These are phyloP conservation scores for Ceratobasidium sp. DNA, from an alignment of 1,284 basidiomycete species.

Conservation along the genomic window DNA sequence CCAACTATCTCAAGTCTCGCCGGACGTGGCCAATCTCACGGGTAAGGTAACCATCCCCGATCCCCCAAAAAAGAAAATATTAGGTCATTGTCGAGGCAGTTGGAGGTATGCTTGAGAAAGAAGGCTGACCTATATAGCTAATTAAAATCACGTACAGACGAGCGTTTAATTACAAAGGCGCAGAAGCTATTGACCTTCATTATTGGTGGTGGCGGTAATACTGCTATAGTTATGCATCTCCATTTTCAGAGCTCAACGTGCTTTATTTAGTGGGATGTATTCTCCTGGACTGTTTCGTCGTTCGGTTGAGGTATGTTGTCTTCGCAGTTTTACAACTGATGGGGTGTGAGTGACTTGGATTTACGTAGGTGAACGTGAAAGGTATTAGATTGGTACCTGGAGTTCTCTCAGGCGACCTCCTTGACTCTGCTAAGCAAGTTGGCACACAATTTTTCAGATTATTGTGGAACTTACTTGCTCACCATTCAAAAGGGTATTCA, in stretches of 20 bases:
- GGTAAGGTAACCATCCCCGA: slow-evolving; percentile 3
- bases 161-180: neutral
- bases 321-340: neutral
- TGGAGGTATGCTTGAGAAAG: slow-evolving; percentile 4
- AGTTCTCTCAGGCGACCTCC: neutral
- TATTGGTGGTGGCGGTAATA: slow-evolving; percentile 10
- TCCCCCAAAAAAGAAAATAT: slow-evolving; percentile 13
- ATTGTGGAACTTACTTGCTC: neutral
- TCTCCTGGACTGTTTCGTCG: neutral
- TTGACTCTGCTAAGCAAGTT: neutral
- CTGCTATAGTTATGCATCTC: neutral
- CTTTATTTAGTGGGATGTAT: neutral
- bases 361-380: slow-evolving; percentile 8
- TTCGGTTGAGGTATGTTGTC: neutral
- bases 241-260: neutral
- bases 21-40: slow-evolving; percentile 1
- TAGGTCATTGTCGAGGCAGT: neutral
- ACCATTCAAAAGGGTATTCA: neutral
- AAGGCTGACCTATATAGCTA: neutral
- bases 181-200: neutral
- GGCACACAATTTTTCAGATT: neutral
- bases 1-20: neutral
- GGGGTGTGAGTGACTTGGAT: neutral
- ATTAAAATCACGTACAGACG: neutral
- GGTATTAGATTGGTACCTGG: neutral